Evolutionary conservation across 2,329 filamentous ascomycete species (phyloP).

Genomic region (Phialocephala subalpina): DNA sequence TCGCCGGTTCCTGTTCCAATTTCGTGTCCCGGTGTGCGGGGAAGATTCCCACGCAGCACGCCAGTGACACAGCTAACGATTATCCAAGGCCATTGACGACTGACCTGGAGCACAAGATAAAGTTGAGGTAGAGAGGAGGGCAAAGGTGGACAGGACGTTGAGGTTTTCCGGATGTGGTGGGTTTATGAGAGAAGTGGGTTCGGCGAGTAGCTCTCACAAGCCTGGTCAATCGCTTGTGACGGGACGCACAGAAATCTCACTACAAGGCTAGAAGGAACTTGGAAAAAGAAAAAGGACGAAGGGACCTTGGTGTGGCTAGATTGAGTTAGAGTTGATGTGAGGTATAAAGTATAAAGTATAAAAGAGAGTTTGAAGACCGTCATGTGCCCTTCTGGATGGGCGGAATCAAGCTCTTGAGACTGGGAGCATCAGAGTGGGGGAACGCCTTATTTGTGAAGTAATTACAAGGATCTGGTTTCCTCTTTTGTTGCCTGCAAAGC

Average conservation of each 20-base stretch:
- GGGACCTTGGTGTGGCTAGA: slow-evolving; percentile 1
- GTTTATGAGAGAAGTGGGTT: slow-evolving; percentile 14
- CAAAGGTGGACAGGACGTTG: slow-evolving; percentile 17
- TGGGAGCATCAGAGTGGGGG: slow-evolving; percentile 7
- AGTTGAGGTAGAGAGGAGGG: slow-evolving; percentile 14
- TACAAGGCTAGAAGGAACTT: background rate
- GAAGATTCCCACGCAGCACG: slow-evolving; percentile 65
- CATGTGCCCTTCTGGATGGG: slow-evolving; percentile 5
- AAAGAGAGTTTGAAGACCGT: background rate
- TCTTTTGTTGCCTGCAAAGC: background rate
- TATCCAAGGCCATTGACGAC: slow-evolving; percentile 64
- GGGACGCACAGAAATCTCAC: slow-evolving; percentile 5
- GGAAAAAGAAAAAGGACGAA: slow-evolving; percentile 5
- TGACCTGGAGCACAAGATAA: slow-evolving; percentile 29
- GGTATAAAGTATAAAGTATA: background rate
- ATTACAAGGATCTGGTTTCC: slow-evolving; percentile 2
- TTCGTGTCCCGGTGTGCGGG: slow-evolving; percentile 62
- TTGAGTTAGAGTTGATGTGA: background rate
- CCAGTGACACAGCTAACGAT: slow-evolving; percentile 61
- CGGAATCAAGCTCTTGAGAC: background rate
- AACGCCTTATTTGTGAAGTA: slow-evolving; percentile 6
- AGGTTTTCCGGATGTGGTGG: slow-evolving; percentile 30
- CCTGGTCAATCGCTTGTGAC: slow-evolving; percentile 10
- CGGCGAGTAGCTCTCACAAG: slow-evolving; percentile 9
- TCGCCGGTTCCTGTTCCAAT: slow-evolving; percentile 56